Percentiles rank a stretch among this genome's conserved stretches.
Conservation (phyloP, 2,329 filamentous ascomycete genomes). For the Clonostachys byssicola region DNA sequence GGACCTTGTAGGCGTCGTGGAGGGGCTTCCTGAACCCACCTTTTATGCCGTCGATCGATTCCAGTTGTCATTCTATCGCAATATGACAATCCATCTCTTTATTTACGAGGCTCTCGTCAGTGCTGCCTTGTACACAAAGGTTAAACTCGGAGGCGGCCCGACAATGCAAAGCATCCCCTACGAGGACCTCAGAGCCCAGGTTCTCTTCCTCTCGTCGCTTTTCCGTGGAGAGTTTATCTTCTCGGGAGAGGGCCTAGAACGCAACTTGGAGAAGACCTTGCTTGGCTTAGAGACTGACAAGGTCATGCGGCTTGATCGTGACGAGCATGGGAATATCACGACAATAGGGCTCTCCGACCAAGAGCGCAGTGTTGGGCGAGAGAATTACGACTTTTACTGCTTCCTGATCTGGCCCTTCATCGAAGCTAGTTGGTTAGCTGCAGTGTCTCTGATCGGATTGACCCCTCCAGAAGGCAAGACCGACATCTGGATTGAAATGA, state of each 20-base stretch:
- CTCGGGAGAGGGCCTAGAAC: conserved; percentile 74
- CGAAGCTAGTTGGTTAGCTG: conserved; percentile 88
- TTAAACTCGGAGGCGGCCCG: conserved; percentile 87
- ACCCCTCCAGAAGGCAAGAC: conserved; percentile 63
- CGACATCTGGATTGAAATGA: conserved; percentile 75
- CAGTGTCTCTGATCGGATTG: conserved; percentile 82
- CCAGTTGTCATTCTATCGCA: conserved; percentile 96
- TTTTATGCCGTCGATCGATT: conserved; percentile 95
- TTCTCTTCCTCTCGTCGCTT: conserved; percentile 85
- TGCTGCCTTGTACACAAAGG: conserved; percentile 81
- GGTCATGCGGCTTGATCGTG: conserved; percentile 65
- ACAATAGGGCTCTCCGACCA: conserved; percentile 70
- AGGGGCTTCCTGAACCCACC: conserved; percentile 81
- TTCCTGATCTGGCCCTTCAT: conserved; percentile 99
- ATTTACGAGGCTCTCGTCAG: conserved; percentile 90
- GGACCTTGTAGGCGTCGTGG: conserved; percentile 76
- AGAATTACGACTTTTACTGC: conserved; percentile 98
- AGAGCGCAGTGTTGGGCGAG: conserved; percentile 75
- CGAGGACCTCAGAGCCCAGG: conserved; percentile 68
- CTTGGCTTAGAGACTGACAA: conserved; percentile 72
- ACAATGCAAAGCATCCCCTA: conserved; percentile 76
- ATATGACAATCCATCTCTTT: conserved; percentile 99
- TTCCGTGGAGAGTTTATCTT: conserved; percentile 98
- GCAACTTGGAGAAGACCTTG: conserved; percentile 79
- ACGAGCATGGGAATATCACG: conserved; percentile 50